These are phyloP conservation scores for Paecilomyces dactylethromorphus DNA, from an alignment of 2,329 filamentous ascomycete genomes.

Conservation along the genomic window DNA sequence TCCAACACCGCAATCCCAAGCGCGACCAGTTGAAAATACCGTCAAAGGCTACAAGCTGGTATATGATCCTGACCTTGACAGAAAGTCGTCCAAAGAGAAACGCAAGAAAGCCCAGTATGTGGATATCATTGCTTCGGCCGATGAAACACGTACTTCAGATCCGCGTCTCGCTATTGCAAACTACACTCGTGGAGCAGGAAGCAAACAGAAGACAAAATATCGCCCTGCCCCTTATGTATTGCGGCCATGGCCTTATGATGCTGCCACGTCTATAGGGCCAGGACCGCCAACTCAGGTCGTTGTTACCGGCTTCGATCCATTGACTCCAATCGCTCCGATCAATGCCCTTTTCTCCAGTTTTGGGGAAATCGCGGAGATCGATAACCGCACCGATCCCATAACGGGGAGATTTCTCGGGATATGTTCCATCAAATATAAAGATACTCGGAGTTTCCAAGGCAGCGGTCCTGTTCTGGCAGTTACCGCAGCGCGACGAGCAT, in stretches of 20 bases:
- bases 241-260: constrained; percentile 74
- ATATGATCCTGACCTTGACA: constrained; percentile 60
- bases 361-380: constrained; percentile 75
- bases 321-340: constrained; percentile 60
- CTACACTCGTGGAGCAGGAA: constrained; percentile 55
- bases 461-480: constrained; percentile 58
- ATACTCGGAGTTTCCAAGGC: constrained; percentile 52
- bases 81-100: constrained; percentile 49
- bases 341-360: constrained; percentile 35
- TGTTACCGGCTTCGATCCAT: constrained; percentile 91
- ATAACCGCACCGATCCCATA: constrained; percentile 90
- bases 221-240: constrained; percentile 70
- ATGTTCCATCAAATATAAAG: constrained; percentile 83
- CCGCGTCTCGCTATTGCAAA: constrained; percentile 67
- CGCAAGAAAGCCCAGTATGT: constrained; percentile 48
- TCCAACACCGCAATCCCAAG: constrained; percentile 42
- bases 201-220: constrained; percentile 65
- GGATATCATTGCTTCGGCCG: constrained; percentile 49
- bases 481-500: constrained; percentile 72
- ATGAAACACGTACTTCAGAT: constrained; percentile 61
- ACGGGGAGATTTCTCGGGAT: constrained; percentile 93
- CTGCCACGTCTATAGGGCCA: constrained; percentile 76
- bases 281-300: constrained; percentile 86
- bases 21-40: constrained; percentile 45
- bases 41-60: constrained; percentile 52